A percentile compares a stretch with the other conserved stretches of the same genome.
Evolutionary conservation across 78 protist genomes (phyloP).

Genomic region (Isochrysis galbana): DNA sequence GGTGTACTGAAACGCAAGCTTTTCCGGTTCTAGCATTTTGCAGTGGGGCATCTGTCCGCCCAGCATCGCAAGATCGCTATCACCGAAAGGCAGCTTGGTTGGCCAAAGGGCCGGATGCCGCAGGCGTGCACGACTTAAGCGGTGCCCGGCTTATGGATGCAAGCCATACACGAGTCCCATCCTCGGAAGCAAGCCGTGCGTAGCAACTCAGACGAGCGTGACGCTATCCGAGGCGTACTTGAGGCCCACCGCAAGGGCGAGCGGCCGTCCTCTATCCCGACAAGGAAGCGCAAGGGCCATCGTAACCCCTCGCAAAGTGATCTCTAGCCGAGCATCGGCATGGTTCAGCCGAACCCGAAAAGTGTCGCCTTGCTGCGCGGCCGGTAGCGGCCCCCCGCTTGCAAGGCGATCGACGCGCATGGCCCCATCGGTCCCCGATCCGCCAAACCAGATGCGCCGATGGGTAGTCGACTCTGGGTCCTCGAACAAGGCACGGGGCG

Average conservation of each 20-base stretch:
- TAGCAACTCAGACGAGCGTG: background rate
- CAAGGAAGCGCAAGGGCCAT: background rate
- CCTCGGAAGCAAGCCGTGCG: too few relatives aligned
- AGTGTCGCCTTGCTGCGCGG: background rate
- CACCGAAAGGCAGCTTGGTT: too few relatives aligned
- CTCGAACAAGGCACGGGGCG: background rate
- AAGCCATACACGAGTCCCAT: too few relatives aligned
- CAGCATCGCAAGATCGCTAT: too few relatives aligned
- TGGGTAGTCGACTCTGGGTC: background rate
- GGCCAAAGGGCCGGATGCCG: too few relatives aligned
- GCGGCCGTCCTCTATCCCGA: background rate
- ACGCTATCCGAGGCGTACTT: background rate
- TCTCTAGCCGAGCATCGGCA: background rate
- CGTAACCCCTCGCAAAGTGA: background rate
- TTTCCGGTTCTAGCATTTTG: too few relatives aligned
- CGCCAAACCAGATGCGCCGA: background rate
- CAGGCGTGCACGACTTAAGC: too few relatives aligned
- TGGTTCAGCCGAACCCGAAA: background rate
- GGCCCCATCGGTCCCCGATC: background rate
- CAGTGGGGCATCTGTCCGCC: too few relatives aligned
- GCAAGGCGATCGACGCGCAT: background rate
- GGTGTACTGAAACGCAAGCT: too few relatives aligned
- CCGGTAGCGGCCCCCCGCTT: background rate
- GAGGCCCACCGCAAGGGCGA: background rate
- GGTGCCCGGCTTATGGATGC: too few relatives aligned